Evolutionary conservation across 2,329 filamentous ascomycete genomes (phyloP), one percentile per base, ranked within the genome.

Genomic region (Curvularia sp.): DNA sequence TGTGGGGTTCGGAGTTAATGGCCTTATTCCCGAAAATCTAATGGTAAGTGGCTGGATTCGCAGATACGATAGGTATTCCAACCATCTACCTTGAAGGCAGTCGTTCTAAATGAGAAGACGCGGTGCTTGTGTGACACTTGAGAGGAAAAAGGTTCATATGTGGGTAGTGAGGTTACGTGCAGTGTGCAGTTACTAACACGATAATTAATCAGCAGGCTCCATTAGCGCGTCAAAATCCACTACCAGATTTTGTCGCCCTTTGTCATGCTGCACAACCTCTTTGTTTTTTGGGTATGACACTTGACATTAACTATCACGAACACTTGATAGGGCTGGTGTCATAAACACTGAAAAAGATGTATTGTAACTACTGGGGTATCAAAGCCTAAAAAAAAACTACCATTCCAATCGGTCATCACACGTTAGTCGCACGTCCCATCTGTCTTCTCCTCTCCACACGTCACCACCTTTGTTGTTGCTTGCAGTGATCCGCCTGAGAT

Each of bases 341-440:
- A 20, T 24, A 24, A 22, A 52, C 2, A 43, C 12, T 50, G 12
- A 28, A 46, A 41, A 44, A 41, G 10, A 41, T 46, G 22, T 41
- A 41, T 41, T 59, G 42, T 39, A 18, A 18, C 18, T 18, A 46
- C 24, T 49, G 13, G 56, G 69, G 69, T 72, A 72, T 72, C 70
- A 63, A 65, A 15, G 38, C 42, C 18, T 41, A 51, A 52, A 56
- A 48, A 30, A 50, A 26, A 15, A 58, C 62, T 72, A 73, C 71
- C 71, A 73, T 60, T 72, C 71, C 53, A 73, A 62, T 48, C 71
- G 66, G 49, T 73, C 70, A 55, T 76, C 74, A 46, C 74, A 76
- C 28, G 63, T 69, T 42, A 76, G 61, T 35, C 65, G 61, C 0
- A 76, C 71, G 61, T 76, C 70, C 46, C 63, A 64, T 31, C 69